phyloP scores from a whole-genome alignment of 768 basidiomycete species.

The Suillus variegatus region DNA sequence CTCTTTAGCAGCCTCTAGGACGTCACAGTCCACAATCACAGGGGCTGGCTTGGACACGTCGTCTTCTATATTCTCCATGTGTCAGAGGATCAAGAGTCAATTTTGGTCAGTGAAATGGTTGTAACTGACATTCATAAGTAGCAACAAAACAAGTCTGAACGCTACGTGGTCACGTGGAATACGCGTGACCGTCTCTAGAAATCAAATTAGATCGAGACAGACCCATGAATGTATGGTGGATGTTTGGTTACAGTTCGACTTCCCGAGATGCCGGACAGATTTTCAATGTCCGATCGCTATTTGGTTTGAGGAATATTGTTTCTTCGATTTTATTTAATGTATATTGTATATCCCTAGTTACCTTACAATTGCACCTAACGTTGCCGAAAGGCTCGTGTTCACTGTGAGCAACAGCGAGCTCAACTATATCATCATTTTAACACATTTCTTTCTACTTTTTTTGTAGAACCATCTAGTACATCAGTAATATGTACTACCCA shows the following conservation, averaged over 20 bases:
- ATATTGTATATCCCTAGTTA: no score
- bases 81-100: constrained; percentile 8
- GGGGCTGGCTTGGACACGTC: constrained; percentile 44
- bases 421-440: no score
- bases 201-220: no score
- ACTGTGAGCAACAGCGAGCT: no score
- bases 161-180: not conserved
- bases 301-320: not conserved
- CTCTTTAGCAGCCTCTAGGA: constrained; percentile 83
- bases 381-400: no score
- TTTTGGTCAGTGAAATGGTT: not conserved
- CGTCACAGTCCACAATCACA: constrained; percentile 73
- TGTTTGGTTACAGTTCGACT: not conserved
- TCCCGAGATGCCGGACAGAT: not conserved
- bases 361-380: no score
- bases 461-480: no score
- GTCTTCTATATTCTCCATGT: constrained; percentile 32
- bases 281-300: not conserved
- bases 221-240: no score
- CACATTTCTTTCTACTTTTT: no score
- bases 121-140: not conserved
- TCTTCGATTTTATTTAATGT: no score
- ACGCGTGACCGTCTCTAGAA: not conserved
- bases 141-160: constrained; percentile 1
- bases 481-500: no score